Evolutionary conservation across 225 moss, liverwort and hornwort genomes (phyloP), one percentile per base, ranked within the genome.

Genomic region (Anthoceros angustus): DNA sequence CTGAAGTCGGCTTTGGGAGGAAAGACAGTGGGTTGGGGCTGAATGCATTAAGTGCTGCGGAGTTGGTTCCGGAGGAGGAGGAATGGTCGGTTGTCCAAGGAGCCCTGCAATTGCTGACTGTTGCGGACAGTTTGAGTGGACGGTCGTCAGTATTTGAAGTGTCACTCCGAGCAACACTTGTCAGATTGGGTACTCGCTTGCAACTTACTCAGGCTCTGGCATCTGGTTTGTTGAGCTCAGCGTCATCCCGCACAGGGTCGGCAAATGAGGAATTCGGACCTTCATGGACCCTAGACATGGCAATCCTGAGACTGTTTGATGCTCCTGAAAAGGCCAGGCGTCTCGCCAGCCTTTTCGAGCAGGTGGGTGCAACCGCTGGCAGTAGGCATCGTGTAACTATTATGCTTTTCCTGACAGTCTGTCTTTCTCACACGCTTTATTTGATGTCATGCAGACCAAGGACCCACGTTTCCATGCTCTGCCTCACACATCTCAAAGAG

Each of bases 21-120:
- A 95, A 84, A 73, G 92, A 98, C 70, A 74, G 71, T 49, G 82
- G 72, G 16, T 64, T 43, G 15, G 79, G 69, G 40, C 85, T 77
- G 82, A 84, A 70, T 21, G 71, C 72, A 41, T 72, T 74, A 67
- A 68, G 68, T 66, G 20, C 69, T 9, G 32, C 73, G 42, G 98
- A 92, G 65, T 71, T 84, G 62, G 77, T 98, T 8, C 98, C 98
- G 45, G 87, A 98, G 74, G 92, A 92, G 80, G 92, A 98, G 71
- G 92, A 98, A 71, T 92, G 98, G 98, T 75, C 87, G 15, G 84
- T 98, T 72, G 98, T 98, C 6, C 98, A 98, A 83, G 92, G 98
- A 70, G 89, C 92, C 61, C 81, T 98, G 43, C 92, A 92, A 72
- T 89, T 92, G 66, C 74, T 98, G 71, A 86, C 92, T 62, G 87